Conservation (phyloP, 208 protist species). For the Porcisia deanei region DNA sequence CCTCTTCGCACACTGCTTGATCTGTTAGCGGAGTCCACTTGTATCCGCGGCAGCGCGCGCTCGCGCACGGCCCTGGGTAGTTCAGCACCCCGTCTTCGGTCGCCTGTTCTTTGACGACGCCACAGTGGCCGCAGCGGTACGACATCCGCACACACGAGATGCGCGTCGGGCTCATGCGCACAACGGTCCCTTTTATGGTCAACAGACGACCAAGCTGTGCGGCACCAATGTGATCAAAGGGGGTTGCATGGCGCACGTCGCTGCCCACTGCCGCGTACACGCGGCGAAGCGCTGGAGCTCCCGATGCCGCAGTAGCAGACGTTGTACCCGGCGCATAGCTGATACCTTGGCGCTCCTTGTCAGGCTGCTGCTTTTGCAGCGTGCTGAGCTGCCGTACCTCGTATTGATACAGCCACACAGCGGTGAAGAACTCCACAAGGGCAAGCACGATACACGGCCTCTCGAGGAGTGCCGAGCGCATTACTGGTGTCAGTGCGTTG, state of each 20-base stretch:
- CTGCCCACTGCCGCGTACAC: conserved; percentile 34
- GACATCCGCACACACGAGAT: conserved; percentile 64
- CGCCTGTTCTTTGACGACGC: conserved; percentile 34
- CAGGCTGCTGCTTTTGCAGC: neutral
- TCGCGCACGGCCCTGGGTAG: conserved; percentile 67
- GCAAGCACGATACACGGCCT: conserved; percentile 66
- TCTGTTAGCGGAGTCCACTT: conserved; percentile 64
- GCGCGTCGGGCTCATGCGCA: conserved; percentile 76
- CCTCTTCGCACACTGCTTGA: conserved; percentile 71
- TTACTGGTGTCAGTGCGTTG: conserved; percentile 37
- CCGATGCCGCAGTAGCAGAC: conserved; percentile 1
- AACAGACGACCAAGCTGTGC: conserved; percentile 72
- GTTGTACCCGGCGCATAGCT: neutral
- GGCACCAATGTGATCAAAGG: conserved; percentile 76
- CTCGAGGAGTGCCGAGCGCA: conserved; percentile 53
- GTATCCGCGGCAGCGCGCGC: conserved; percentile 66
- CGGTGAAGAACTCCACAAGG: conserved; percentile 77
- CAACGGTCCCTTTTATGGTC: conserved; percentile 71
- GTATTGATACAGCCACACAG: conserved; percentile 43
- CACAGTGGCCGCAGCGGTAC: conserved; percentile 75
- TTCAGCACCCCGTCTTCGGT: conserved; percentile 77
- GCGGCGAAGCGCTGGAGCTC: conserved; percentile 16
- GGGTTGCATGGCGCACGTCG: conserved; percentile 29
- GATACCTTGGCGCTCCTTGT: neutral
- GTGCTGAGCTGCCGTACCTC: conserved; percentile 2